Evolutionary conservation across 176 grass and related monocot species (phyloP).

Genomic region (Ampelocalamus luodianensis): DNA sequence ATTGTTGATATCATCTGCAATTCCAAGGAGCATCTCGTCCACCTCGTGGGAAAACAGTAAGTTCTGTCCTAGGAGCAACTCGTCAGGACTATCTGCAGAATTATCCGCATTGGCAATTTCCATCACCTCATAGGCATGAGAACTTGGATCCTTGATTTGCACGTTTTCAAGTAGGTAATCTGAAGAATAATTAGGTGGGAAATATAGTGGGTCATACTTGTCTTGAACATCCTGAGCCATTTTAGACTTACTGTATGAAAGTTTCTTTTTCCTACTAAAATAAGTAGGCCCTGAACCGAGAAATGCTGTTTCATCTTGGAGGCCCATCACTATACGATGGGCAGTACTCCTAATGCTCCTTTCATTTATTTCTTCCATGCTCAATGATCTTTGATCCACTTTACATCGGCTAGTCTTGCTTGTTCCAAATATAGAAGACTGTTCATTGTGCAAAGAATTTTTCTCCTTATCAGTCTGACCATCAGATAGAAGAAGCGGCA

Average conservation of each 20-base stretch:
- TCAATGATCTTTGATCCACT: neutral
- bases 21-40: conserved; percentile 48
- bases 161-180: conserved; percentile 36
- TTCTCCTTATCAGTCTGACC: conserved; percentile 18
- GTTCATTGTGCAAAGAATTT: conserved; percentile 29
- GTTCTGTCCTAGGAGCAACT: conserved; percentile 43
- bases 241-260: conserved; percentile 35
- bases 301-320: conserved; percentile 43
- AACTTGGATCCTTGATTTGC: conserved; percentile 27
- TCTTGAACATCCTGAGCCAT: conserved; percentile 28
- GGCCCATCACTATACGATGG: conserved; percentile 49
- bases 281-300: conserved; percentile 20
- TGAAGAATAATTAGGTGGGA: conserved; percentile 37
- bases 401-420: neutral
- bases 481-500: conserved; percentile 48
- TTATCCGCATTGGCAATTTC: conserved; percentile 13
- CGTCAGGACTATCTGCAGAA: conserved; percentile 15
- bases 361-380: conserved; percentile 34
- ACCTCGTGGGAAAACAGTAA: conserved; percentile 36
- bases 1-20: conserved; percentile 39
- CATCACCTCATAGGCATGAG: conserved; percentile 33
- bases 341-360: conserved; percentile 50
- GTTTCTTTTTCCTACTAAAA: conserved; percentile 30
- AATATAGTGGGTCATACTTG: conserved; percentile 34
- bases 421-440: conserved; percentile 35